These are phyloP conservation scores for Talaromyces marneffei DNA, from an alignment of 2,329 filamentous ascomycete genomes.

Conservation along the genomic window DNA sequence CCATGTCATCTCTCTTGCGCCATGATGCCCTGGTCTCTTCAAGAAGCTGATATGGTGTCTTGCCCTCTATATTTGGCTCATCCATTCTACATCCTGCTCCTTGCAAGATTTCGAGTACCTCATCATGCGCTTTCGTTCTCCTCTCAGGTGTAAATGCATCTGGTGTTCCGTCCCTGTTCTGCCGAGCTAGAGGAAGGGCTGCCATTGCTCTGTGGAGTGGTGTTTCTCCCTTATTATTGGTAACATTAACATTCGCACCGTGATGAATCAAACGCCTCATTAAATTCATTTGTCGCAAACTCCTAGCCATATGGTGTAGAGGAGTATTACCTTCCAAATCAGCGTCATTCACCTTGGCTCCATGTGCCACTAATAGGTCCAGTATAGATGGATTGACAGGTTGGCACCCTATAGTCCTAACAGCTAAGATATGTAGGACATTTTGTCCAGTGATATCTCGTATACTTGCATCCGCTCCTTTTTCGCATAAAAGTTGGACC, in stretches of 20 bases:
- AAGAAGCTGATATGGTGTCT: background rate
- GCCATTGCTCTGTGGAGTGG: background rate
- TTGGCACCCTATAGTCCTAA: background rate
- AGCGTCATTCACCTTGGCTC: background rate
- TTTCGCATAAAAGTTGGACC: background rate
- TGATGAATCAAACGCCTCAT: background rate
- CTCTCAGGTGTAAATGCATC: background rate
- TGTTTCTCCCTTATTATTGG: background rate
- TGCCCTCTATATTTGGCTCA: background rate
- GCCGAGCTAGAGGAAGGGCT: background rate
- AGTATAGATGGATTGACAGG: background rate
- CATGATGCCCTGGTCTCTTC: background rate
- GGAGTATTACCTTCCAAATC: background rate
- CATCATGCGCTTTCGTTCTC: background rate
- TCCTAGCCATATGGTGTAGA: background rate
- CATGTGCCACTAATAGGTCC: background rate
- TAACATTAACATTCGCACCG: background rate
- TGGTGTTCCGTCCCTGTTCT: background rate
- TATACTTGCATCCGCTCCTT: background rate
- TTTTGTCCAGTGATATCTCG: background rate
- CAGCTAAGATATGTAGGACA: background rate
- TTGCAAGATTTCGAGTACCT: background rate
- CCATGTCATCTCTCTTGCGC: background rate
- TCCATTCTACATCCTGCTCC: background rate
- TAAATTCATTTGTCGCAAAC: background rate